Evolutionary conservation across 257 asterid genomes (phyloP), one percentile per base, ranked within the genome.

Genomic region (Primulina huaijiensis): DNA sequence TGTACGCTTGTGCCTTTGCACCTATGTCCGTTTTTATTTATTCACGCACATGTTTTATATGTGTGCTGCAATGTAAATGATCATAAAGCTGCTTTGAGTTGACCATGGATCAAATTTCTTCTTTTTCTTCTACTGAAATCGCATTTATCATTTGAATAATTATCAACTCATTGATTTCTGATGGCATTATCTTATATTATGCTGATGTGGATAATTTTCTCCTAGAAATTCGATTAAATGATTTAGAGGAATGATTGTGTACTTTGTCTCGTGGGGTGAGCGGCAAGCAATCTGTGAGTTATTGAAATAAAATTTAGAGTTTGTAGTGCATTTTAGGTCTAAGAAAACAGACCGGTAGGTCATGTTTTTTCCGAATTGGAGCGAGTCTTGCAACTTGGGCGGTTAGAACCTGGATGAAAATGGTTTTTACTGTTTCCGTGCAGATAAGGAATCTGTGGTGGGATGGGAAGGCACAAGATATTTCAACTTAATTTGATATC

Each of bases 351-450:
- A 43, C 19, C 29, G 33, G 61, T 40, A n/a, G 50, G 25, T 19
- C 5, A 61, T 61, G 58, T 17, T 59, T 23, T 33, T 31, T 58
- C 29, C 30, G 11, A 56, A 68, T 62, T 23, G 33, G 60, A 72
- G 57, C 60, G 53, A 72, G 58, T 21, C 9, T 58, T 55, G 70
- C 70, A 67, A 61, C 61, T 73, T 72, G 40, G 46, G 52, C 55
- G 25, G 40, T 67, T 72, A 27, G 37, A 40, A 56, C 20, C 30
- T 57, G 35, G 68, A 64, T 11, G 7, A 67, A 59, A 53, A 35
- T 7, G 20, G 8, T 43, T 43, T 69, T 64, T 65, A 4, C 68
- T 66, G 70, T 57, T 56, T 56, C 14, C 61, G 65, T 60, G 56
- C 43, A 23, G 58, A 35, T 69, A 67, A 68, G 43, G 66, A 37